Evolutionary conservation across 1,284 basidiomycete species (phyloP).

Genomic region (Cryptococcus deneoformans): DNA sequence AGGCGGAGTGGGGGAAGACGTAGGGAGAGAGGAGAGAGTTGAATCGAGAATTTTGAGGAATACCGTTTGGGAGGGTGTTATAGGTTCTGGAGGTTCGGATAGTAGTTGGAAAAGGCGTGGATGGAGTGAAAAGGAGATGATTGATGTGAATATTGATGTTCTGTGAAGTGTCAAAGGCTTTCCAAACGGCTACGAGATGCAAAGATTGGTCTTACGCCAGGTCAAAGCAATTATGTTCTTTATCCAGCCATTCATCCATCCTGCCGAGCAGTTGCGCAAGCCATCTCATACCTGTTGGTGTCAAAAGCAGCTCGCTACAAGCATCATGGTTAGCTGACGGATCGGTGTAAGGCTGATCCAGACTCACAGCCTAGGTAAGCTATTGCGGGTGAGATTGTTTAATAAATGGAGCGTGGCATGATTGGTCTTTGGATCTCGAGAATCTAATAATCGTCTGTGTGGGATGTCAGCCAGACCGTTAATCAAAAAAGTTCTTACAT

Average conservation of each 20-base stretch:
- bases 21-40: conserved; percentile 54
- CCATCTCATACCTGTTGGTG: conserved; percentile 24
- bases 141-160: conserved; percentile 49
- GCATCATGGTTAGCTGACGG: not conserved
- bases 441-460: conserved; percentile 66
- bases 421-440: conserved; percentile 62
- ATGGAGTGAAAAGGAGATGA: conserved; percentile 49
- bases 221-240: conserved; percentile 67
- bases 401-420: conserved; percentile 66
- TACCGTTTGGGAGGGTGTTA: conserved; percentile 76
- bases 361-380: conserved; percentile 59
- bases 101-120: conserved; percentile 44
- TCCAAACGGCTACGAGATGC: not conserved
- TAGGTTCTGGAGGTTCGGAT: conserved; percentile 57
- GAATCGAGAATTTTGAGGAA: conserved; percentile 83
- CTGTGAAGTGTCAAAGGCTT: conserved; percentile 25
- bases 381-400: conserved; percentile 65
- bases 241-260: conserved; percentile 64
- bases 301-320: conserved; percentile 16
- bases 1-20: not conserved
- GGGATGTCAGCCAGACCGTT: not conserved
- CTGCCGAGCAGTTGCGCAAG: conserved; percentile 53
- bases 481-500: conserved; percentile 57
- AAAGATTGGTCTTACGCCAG: conserved; percentile 57
- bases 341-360: not conserved